These are phyloP conservation scores for Arachnomyces sp. DNA, from an alignment of 2,329 filamentous ascomycete species.

Conservation along the genomic window DNA sequence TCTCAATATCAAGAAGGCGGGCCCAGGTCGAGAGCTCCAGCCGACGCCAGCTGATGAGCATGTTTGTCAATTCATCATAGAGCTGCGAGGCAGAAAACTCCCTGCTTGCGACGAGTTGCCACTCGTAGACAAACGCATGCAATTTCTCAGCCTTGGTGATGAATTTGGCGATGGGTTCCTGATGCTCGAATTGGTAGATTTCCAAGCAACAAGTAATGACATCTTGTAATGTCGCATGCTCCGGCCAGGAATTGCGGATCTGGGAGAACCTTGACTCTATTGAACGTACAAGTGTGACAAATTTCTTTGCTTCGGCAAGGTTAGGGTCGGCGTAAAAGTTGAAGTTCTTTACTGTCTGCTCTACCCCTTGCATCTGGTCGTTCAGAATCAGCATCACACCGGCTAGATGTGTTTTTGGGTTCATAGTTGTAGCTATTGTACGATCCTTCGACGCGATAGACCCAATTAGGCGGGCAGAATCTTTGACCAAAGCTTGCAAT, in stretches of 20 bases:
- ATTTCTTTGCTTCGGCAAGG: constrained; percentile 61
- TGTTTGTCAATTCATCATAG: constrained; percentile 69
- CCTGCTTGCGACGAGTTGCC: constrained; percentile 85
- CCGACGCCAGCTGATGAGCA: constrained; percentile 81
- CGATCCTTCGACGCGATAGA: constrained; percentile 23
- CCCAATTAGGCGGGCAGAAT: constrained; percentile 28
- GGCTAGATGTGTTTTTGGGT: constrained; percentile 52
- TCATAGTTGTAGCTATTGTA: constrained; percentile 17
- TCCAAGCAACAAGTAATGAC: constrained; percentile 67
- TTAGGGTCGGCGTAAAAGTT: constrained; percentile 89
- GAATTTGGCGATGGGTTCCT: constrained; percentile 77
- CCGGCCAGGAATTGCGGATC: constrained; percentile 56
- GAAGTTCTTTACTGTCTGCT: constrained; percentile 41
- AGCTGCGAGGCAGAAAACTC: constrained; percentile 61
- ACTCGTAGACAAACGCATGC: constrained; percentile 78
- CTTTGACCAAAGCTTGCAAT: constrained; percentile 27
- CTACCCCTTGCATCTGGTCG: constrained; percentile 48
- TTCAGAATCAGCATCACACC: constrained; percentile 58
- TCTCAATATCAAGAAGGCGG: constrained; percentile 76
- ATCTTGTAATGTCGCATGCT: constrained; percentile 72
- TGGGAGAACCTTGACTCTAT: constrained; percentile 64
- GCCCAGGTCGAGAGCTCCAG: constrained; percentile 90
- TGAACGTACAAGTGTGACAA: constrained; percentile 60
- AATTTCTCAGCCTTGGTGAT: constrained; percentile 82
- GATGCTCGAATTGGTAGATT: constrained; percentile 65